Evolutionary conservation across 257 asterid species (phyloP).

Genomic region (Salvia hispanica): DNA sequence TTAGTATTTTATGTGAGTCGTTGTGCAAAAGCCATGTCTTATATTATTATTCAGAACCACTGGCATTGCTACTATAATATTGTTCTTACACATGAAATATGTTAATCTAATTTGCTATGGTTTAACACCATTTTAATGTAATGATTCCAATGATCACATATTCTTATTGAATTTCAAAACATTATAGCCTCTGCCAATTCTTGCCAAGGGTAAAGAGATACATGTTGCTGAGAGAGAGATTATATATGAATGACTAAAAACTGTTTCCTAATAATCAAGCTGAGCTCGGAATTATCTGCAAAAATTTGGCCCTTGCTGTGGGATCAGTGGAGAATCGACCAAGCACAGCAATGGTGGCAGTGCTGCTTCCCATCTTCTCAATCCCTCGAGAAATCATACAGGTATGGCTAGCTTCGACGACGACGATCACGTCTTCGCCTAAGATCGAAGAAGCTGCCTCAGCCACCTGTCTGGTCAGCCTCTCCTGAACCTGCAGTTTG

Average conservation of each 20-base stretch:
- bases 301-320: constrained; percentile 61
- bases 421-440: constrained; percentile 86
- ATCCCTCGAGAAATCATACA: constrained; percentile 95
- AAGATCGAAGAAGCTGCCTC: constrained; percentile 66
- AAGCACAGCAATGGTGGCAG: constrained; percentile 81
- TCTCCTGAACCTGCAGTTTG: constrained; percentile 96
- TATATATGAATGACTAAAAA: background rate
- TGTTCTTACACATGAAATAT: too few species aligned
- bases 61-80: too few species aligned
- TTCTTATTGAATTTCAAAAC: background rate
- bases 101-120: too few species aligned
- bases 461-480: constrained; percentile 90
- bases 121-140: too few species aligned
- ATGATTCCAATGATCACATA: too few species aligned
- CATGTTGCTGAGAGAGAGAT: constrained; percentile 9
- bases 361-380: constrained; percentile 87
- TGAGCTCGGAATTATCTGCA: constrained; percentile 72
- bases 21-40: too few species aligned
- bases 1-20: too few species aligned
- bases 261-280: constrained; percentile 24
- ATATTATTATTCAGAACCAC: too few species aligned
- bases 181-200: background rate
- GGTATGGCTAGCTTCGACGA: constrained; percentile 90
- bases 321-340: constrained; percentile 80
- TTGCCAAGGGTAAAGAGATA: constrained; percentile 12